Evolutionary conservation across 371 early-diverging fungal species (phyloP).

Genomic region (Mortierella sp.): DNA sequence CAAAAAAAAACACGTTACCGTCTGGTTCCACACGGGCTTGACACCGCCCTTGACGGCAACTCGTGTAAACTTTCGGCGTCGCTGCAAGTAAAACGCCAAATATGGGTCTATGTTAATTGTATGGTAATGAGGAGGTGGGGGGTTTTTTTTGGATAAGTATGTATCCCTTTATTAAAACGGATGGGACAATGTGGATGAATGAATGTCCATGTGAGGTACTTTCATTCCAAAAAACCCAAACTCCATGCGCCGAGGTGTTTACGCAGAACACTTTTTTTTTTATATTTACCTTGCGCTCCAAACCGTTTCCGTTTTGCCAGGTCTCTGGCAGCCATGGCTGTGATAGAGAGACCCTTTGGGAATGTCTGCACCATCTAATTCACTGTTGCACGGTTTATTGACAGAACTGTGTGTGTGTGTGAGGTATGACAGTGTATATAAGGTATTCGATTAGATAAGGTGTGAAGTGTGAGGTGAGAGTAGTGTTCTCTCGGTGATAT

Average conservation of each 20-base stretch:
- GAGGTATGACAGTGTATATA: background rate
- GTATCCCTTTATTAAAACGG: background rate
- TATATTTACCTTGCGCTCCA: constrained; percentile 37
- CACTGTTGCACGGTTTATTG: background rate
- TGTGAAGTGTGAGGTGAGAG: background rate
- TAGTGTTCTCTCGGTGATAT: too few relatives aligned
- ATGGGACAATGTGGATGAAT: background rate
- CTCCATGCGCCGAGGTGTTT: background rate
- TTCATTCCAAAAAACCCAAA: background rate
- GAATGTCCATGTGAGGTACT: background rate
- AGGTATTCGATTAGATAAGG: background rate
- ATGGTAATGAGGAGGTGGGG: too few relatives aligned
- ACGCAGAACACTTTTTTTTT: background rate
- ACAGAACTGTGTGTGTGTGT: background rate
- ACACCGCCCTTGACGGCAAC: constrained; percentile 52
- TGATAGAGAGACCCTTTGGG: constrained; percentile 36
- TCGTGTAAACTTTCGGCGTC: constrained; percentile 42
- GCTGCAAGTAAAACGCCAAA: constrained; percentile 39
- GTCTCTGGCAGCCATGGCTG: constrained; percentile 43
- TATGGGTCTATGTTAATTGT: constrained; percentile 41
- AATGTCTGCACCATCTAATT: constrained; percentile 37
- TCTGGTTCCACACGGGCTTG: constrained; percentile 48
- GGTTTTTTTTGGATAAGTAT: too few relatives aligned
- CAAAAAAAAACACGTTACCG: constrained; percentile 18
- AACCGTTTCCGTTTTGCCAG: constrained; percentile 45